These are phyloP conservation scores for Emericellopsis cladophorae DNA, from an alignment of 2,329 filamentous ascomycete species.

Conservation along the genomic window DNA sequence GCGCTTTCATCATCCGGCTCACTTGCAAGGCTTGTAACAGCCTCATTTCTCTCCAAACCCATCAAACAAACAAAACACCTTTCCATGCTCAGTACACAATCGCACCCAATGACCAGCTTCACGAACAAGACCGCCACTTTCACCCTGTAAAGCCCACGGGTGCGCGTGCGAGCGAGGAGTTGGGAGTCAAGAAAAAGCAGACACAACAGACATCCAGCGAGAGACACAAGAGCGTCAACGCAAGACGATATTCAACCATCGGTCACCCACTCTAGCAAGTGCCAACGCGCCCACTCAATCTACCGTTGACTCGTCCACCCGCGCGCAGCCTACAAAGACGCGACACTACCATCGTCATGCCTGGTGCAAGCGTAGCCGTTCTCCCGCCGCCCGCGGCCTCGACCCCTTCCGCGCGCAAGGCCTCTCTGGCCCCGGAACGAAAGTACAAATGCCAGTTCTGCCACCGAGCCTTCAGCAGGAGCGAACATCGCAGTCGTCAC, in stretches of 20 bases:
- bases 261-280: conserved; percentile 20
- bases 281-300: not conserved
- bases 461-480: conserved; percentile 91
- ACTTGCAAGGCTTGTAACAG: conserved; percentile 13
- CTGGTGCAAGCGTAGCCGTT: conserved; percentile 55
- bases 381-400: conserved; percentile 52
- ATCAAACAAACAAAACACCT: conserved; percentile 17
- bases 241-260: conserved; percentile 48
- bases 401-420: conserved; percentile 62
- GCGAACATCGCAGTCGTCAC: conserved; percentile 92
- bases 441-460: conserved; percentile 99
- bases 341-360: conserved; percentile 43
- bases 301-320: conserved; percentile 1
- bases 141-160: conserved; percentile 63
- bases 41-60: conserved; percentile 10
- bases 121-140: conserved; percentile 38
- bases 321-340: conserved; percentile 7
- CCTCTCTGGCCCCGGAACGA: conserved; percentile 72
- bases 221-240: conserved; percentile 8
- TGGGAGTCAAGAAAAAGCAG: conserved; percentile 24
- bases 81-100: conserved; percentile 27
- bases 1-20: not conserved
- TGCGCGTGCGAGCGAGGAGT: conserved; percentile 48
- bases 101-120: conserved; percentile 39
- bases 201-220: conserved; percentile 9